Base-by-base conservation (phyloP, 129 eudicot genomes). In the Chrysanthemum makinoi region DNA sequence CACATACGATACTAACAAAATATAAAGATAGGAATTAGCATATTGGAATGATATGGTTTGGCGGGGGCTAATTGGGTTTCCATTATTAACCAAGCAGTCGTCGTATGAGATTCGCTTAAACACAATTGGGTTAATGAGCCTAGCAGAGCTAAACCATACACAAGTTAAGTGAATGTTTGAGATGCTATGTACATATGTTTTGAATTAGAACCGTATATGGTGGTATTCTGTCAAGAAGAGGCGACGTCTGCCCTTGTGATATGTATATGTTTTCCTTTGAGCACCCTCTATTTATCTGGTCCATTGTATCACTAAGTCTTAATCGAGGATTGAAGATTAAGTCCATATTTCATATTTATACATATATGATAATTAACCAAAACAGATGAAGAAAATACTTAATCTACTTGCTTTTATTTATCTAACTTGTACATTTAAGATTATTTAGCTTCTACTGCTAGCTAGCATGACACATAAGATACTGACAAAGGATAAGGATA, bases 81-180 rank as follows among this genome's bases (percentile, higher is more conserved):
- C 93, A 2, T 86, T 74, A 15, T 89, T 89, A 20, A 89, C 93
- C 14, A 89, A 79, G 76, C 93, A 89, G 66, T 89, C 93, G 24
- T 89, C 68, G 35, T 77, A 86, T 1, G 48, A 66, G 6, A 89
- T 16, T 11, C 96, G 51, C 46, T 81, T 72, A 62, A 89, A 86
- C 5, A 86, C 16, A 11, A 28, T 69, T 0, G 93, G 96, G 62
- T 86, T 72, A 7, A 89, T 74, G 70, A 82, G 60, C 62, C 90
- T 70, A 47, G 88, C 93, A 0, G 93, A 86, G 74, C 96, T 89
- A 79, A 89, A 89, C 96, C 93, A 84, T 7, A 86, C 96, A 60
- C 96, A 89, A 69, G 69, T 82, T 19, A 89, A 69, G 74, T 89
- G 96, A 65, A 89, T 80, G 80, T 82, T 58, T 6, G 86, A 79